Conservation (phyloP, 2,329 filamentous ascomycete species). For the Colletotrichum scovillei region DNA sequence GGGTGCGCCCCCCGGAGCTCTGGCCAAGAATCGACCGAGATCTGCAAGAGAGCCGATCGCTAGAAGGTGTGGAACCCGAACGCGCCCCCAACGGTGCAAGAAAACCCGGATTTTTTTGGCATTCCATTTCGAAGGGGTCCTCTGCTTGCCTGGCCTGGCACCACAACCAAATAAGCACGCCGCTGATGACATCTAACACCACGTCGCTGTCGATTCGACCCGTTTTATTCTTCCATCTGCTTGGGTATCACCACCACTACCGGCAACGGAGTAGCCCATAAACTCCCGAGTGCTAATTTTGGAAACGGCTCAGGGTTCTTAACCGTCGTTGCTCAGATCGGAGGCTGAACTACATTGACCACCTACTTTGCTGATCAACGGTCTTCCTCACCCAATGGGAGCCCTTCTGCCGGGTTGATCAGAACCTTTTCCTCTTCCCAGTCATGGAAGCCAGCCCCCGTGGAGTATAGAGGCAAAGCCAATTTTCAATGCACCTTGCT, state of each 20-base stretch:
- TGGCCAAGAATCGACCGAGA: conserved; percentile 29
- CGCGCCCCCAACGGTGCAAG: neutral
- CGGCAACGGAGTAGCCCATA: no score
- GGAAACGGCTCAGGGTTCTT: no score
- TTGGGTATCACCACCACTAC: neutral
- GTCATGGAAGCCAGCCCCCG: no score
- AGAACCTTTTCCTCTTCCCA: no score
- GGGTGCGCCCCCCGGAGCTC: neutral
- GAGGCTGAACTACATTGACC: no score
- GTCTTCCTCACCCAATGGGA: no score
- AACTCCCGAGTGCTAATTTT: no score
- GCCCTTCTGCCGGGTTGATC: no score
- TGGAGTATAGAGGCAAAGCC: no score
- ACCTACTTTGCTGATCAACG: no score
- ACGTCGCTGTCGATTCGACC: neutral
- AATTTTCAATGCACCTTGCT: no score
- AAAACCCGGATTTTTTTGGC: conserved; percentile 30
- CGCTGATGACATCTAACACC: conserved; percentile 25
- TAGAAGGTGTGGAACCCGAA: conserved; percentile 3
- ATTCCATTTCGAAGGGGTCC: neutral
- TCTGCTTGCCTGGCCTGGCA: neutral
- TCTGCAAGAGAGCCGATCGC: conserved; percentile 26
- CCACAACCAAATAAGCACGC: neutral
- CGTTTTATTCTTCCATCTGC: neutral
- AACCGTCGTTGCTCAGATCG: no score